phyloP scores from a whole-genome alignment of 495 filamentous ascomycete species.

The Glonium stellatum region DNA sequence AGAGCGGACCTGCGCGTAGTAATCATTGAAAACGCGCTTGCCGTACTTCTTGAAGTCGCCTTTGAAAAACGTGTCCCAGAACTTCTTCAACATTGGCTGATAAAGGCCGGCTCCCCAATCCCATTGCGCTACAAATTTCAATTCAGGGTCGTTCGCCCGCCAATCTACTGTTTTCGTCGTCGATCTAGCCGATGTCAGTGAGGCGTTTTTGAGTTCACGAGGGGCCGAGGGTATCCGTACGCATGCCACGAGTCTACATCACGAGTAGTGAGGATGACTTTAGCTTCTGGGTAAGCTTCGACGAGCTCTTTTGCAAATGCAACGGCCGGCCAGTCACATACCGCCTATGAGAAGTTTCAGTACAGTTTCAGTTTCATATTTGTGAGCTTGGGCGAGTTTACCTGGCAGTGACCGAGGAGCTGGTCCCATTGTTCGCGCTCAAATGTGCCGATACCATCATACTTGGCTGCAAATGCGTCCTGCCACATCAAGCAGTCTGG shows the following conservation, averaged over 20 bases:
- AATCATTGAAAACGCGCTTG: slow-evolving; percentile 27
- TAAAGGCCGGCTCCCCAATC: slow-evolving; percentile 35
- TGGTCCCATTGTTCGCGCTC: slow-evolving; percentile 60
- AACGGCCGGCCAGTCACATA: slow-evolving; percentile 60
- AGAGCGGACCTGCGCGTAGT: slow-evolving; percentile 30
- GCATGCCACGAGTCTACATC: slow-evolving; percentile 56
- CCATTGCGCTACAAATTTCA: slow-evolving; percentile 28
- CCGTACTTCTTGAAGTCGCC: slow-evolving; percentile 35
- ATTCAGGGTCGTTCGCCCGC: slow-evolving; percentile 33
- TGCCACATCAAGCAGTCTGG: slow-evolving; percentile 56
- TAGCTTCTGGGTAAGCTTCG: slow-evolving; percentile 62
- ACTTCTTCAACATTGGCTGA: slow-evolving; percentile 33
- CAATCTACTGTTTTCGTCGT: slow-evolving; percentile 36
- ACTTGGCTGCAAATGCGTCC: slow-evolving; percentile 60
- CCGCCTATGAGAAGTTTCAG: slow-evolving; percentile 39
- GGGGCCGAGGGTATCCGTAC: slow-evolving; percentile 26
- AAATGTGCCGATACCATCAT: slow-evolving; percentile 53
- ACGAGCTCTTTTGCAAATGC: slow-evolving; percentile 62
- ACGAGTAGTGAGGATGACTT: slow-evolving; percentile 57
- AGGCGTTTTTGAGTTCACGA: not conserved
- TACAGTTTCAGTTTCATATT: not conserved
- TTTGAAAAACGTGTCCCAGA: slow-evolving; percentile 31
- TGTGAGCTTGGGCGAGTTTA: slow-evolving; percentile 14
- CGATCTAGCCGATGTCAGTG: slow-evolving; percentile 31
- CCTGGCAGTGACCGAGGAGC: slow-evolving; percentile 57